Evolutionary conservation across 2,329 filamentous ascomycete genomes (phyloP).

Genomic region (Sporothrix pallida): DNA sequence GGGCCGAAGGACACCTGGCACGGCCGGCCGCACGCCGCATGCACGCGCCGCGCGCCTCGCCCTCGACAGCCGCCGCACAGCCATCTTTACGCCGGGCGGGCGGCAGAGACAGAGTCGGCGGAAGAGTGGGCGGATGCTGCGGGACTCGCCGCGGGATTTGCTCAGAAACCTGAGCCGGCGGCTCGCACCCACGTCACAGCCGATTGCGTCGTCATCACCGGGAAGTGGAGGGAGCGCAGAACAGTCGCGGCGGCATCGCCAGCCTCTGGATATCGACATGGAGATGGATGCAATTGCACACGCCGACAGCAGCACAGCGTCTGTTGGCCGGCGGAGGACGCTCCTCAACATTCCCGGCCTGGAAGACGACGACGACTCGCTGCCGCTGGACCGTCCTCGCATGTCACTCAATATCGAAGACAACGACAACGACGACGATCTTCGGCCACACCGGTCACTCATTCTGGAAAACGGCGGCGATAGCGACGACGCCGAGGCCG

Average conservation of each 20-base stretch:
- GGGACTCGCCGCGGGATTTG: conserved; percentile 61
- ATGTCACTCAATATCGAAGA: conserved; percentile 61
- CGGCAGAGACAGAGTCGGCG: conserved; percentile 57
- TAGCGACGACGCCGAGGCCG: conserved; percentile 28
- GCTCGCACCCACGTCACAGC: conserved; percentile 57
- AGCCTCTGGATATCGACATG: conserved; percentile 20
- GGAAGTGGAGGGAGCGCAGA: conserved; percentile 33
- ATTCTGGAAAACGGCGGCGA: conserved; percentile 51
- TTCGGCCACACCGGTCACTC: conserved; percentile 60
- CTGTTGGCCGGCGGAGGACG: neutral
- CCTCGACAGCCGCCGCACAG: conserved; percentile 63
- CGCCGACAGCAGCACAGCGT: conserved; percentile 17
- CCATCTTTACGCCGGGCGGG: conserved; percentile 63
- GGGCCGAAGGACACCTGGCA: conserved; percentile 44
- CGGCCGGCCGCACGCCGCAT: conserved; percentile 60
- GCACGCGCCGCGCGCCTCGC: conserved; percentile 64
- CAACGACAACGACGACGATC: conserved; percentile 57
- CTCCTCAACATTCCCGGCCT: conserved; percentile 42
- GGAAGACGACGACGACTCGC: conserved; percentile 59
- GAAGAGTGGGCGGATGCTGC: conserved; percentile 61
- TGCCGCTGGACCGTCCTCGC: conserved; percentile 57
- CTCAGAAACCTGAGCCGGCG: conserved; percentile 61
- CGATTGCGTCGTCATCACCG: conserved; percentile 53
- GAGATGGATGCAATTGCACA: conserved; percentile 26
- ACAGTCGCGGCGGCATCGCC: conserved; percentile 28